A percentile compares a stretch with the other conserved stretches of the same genome.
phyloP scores from a whole-genome alignment of 148 eudicot species.

The Polygonum maritimum region DNA sequence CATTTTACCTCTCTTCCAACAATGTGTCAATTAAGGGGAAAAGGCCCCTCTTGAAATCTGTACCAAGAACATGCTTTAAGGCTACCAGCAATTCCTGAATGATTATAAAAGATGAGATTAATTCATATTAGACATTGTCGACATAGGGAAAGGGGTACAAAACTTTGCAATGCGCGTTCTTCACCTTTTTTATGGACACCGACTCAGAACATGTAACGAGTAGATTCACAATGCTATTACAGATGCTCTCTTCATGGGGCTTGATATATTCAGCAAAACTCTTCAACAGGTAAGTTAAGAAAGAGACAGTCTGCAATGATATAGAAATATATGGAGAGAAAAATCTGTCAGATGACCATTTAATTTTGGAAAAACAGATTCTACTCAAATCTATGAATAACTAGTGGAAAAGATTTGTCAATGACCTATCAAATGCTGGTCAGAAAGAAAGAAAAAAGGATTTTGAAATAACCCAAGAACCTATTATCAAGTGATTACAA shows the following conservation, averaged over 20 bases:
- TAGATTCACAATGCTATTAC: slow-evolving; percentile 94
- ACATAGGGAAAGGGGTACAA: neutral
- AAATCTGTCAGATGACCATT: neutral
- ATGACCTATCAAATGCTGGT: neutral
- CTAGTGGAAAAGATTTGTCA: neutral
- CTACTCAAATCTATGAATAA: neutral
- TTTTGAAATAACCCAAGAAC: neutral
- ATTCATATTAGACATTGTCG: neutral
- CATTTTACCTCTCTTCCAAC: slow-evolving; percentile 75
- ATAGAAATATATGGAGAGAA: neutral
- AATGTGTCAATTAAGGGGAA: slow-evolving; percentile 92
- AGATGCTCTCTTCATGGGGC: slow-evolving; percentile 95
- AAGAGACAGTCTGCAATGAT: slow-evolving; percentile 82
- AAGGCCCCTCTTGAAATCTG: slow-evolving; percentile 91
- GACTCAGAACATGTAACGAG: slow-evolving; percentile 98
- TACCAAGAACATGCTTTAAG: slow-evolving; percentile 90
- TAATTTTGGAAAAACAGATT: neutral
- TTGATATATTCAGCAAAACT: slow-evolving; percentile 85
- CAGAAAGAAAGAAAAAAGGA: neutral
- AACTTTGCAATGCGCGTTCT: neutral
- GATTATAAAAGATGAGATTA: neutral
- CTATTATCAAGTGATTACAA: neutral
- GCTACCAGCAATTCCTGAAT: slow-evolving; percentile 84
- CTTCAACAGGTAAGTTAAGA: slow-evolving; percentile 91
- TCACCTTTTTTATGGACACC: slow-evolving; percentile 87